Base-by-base conservation (phyloP, 2,329 filamentous ascomycete species). In the Fusarium neocosmosporiellum region DNA sequence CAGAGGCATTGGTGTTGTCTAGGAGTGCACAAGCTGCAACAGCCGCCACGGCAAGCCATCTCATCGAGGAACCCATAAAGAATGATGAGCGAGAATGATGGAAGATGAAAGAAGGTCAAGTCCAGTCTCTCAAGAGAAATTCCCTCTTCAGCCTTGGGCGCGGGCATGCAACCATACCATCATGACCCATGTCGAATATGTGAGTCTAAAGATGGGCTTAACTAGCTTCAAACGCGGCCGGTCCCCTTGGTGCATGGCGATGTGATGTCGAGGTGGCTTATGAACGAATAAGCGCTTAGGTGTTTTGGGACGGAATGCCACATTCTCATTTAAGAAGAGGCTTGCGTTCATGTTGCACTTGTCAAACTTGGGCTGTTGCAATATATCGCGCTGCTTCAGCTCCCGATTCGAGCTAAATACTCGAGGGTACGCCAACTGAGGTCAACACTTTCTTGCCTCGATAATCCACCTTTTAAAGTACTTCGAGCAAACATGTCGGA, bases 21-120 rank as follows among this genome's bases (percentile, higher is more conserved):
- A 70, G 9, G 14, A 67, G 59, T 20, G 65, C 59, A 43, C 20
- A 74, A 58, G 61, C 24, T 34, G 39, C 27, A 24, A 74, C 31
- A 53, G 62, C 65, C 27, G 65, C 68, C 18, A 65, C 33, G 39
- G 65, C 60, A 18, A 65, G 43, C 58, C 65, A 71, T 59, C 67
- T 70, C 67, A 58, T 70, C 20, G 69, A 60, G 13, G 63, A 67
- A 18, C 63, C 39, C 67, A 70, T 71, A 1, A 18, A 34, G 41
- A 24, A 13, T 18, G 31, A 43, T 13, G 33, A 18, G 24, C 24
- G 33, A 33, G 8, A 8, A 55, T 16, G 22, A 46, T 58, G 13
- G 10, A 48, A 16, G 14, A 27, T 59, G 43, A 39, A 59, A 24
- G 16, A 43, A 24, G n/a, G 18, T 29, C 10, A 22, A 39, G 31